These are phyloP conservation scores for Triangularia setosa DNA, from an alignment of 2,329 filamentous ascomycete genomes.

Conservation along the genomic window DNA sequence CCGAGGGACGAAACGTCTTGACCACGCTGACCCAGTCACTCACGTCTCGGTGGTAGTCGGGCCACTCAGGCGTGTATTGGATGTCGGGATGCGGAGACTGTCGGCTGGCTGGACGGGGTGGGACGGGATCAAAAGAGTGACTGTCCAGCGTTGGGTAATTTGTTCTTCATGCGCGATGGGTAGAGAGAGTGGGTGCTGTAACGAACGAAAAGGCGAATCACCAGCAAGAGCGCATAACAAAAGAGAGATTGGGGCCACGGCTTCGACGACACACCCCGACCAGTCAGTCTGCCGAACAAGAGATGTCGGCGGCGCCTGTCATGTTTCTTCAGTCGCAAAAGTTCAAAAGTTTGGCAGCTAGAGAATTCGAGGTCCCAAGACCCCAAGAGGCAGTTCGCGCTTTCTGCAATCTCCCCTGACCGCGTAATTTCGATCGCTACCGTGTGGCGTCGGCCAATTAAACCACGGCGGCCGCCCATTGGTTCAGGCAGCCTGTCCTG, in stretches of 20 bases:
- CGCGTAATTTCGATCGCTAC: slow-evolving; percentile 26
- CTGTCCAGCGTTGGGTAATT: slow-evolving; percentile 13
- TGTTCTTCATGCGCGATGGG: slow-evolving; percentile 19
- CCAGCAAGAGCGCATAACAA: background rate
- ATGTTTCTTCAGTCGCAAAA: background rate
- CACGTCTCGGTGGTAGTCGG: slow-evolving; percentile 6
- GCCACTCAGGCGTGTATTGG: slow-evolving; percentile 1
- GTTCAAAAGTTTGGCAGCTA: background rate
- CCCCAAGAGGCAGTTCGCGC: background rate
- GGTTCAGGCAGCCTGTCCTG: slow-evolving; percentile 23
- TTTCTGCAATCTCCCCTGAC: slow-evolving; percentile 10
- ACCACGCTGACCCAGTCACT: slow-evolving; percentile 7
- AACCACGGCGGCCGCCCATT: slow-evolving; percentile 17
- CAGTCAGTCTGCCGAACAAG: background rate
- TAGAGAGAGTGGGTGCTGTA: slow-evolving; percentile 7
- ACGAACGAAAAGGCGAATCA: slow-evolving; percentile 10
- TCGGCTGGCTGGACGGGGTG: background rate
- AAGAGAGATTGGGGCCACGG: background rate
- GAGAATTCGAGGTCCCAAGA: background rate
- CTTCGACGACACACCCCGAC: background rate
- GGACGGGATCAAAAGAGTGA: slow-evolving; percentile 12
- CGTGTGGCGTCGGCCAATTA: slow-evolving; percentile 22
- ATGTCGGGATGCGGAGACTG: slow-evolving; percentile 6
- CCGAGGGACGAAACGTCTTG: slow-evolving; percentile 14
- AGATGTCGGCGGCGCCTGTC: background rate